These are phyloP conservation scores for Fimicolochytrium jonesii DNA, from an alignment of 192 early-diverging fungal species.

Conservation along the genomic window DNA sequence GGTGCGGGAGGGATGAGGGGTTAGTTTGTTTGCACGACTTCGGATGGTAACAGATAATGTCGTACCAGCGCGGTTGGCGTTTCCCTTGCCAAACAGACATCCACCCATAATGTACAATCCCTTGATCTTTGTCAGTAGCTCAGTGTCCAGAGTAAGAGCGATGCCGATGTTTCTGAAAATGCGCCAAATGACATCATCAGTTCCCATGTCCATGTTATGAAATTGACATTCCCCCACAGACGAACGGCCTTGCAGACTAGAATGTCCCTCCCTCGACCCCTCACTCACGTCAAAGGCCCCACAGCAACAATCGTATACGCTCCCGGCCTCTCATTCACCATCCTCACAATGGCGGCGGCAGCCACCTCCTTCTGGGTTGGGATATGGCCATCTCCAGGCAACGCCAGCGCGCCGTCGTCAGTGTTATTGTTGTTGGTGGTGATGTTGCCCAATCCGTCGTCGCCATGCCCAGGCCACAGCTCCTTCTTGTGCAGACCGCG, in stretches of 20 bases:
- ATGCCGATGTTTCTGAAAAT: conserved; percentile 38
- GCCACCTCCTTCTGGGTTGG: conserved; percentile 26
- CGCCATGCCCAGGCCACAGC: conserved; percentile 34
- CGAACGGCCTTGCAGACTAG: no score
- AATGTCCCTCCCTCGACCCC: no score
- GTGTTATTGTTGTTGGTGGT: conserved; percentile 3
- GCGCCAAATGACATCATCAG: no score
- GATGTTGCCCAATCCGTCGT: conserved; percentile 33
- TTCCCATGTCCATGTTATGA: no score
- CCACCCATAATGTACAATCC: conserved; percentile 47
- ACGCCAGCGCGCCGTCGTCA: not conserved
- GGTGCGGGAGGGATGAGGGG: not conserved
- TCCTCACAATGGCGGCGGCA: conserved; percentile 31
- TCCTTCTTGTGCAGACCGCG: conserved; percentile 24
- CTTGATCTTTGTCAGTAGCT: conserved; percentile 43
- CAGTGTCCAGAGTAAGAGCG: conserved; percentile 41
- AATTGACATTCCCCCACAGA: no score
- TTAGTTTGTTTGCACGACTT: not conserved
- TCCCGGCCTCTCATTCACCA: conserved; percentile 33
- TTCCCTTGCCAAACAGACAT: conserved; percentile 38
- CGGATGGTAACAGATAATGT: not conserved
- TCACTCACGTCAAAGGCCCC: conserved; percentile 42
- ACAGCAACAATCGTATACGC: conserved; percentile 32
- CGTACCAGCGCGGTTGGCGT: conserved; percentile 37
- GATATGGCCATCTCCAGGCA: conserved; percentile 18